Evolutionary conservation across 768 basidiomycete genomes (phyloP).

Genomic region (Tylopilus cervinicoccineus): DNA sequence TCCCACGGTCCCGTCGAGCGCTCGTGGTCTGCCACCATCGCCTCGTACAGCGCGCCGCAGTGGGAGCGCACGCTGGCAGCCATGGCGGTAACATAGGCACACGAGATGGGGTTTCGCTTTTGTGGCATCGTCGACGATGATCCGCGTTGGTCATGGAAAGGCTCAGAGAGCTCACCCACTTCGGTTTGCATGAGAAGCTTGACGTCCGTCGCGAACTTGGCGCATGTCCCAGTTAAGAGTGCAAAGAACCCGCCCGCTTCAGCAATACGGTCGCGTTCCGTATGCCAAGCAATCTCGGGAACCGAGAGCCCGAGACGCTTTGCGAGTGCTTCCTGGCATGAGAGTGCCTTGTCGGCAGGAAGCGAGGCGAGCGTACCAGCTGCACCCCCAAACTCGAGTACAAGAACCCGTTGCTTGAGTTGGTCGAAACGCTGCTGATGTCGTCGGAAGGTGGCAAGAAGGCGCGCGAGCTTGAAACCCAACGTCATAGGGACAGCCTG

Average conservation of each 20-base stretch:
- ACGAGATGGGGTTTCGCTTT: constrained; percentile 45
- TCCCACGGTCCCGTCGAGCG: constrained; percentile 48
- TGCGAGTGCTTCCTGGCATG: constrained; percentile 24
- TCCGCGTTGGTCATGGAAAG: constrained; percentile 40
- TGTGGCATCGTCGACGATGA: constrained; percentile 50
- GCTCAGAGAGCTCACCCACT: constrained; percentile 43
- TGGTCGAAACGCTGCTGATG: constrained; percentile 36
- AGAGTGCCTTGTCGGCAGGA: constrained; percentile 31
- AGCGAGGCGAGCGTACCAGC: constrained; percentile 45
- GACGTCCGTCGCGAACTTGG: constrained; percentile 43
- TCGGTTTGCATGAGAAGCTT: constrained; percentile 48
- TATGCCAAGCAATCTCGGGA: constrained; percentile 35
- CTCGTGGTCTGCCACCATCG: constrained; percentile 47
- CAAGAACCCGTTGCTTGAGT: constrained; percentile 35
- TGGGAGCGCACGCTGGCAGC: constrained; percentile 39
- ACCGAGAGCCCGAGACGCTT: constrained; percentile 14
- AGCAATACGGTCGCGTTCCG: constrained; percentile 42
- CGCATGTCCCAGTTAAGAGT: constrained; percentile 41
- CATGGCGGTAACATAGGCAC: constrained; percentile 44
- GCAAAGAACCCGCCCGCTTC: constrained; percentile 43
- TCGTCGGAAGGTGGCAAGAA: constrained; percentile 40
- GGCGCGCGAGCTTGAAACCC: constrained; percentile 44
- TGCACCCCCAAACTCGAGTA: constrained; percentile 44
- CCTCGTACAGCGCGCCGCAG: constrained; percentile 38
- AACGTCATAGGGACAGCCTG: constrained; percentile 47